A percentile compares a stretch with the other conserved stretches of the same genome.
Conservation (phyloP, 2,329 filamentous ascomycete genomes). For the Curvularia sp. region DNA sequence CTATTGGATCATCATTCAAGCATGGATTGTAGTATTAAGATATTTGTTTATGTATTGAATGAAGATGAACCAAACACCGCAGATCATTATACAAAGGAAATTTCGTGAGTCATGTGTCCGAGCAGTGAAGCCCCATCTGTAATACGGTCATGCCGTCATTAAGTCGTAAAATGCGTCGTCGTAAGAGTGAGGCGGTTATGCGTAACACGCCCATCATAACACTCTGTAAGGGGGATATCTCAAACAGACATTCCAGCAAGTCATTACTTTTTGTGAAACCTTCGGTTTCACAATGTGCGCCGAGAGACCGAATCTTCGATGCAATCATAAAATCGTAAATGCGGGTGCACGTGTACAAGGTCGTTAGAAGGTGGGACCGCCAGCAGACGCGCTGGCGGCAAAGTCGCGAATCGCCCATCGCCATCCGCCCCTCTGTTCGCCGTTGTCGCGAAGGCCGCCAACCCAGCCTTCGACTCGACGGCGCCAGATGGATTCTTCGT, state of each 20-base stretch:
- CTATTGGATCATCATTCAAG: not conserved
- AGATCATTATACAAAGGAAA: conserved; percentile 17
- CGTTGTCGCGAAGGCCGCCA: conserved; percentile 59
- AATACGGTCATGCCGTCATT: conserved; percentile 27
- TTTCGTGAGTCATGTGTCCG: conserved; percentile 21
- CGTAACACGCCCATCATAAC: conserved; percentile 43
- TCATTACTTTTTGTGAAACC: conserved; percentile 36
- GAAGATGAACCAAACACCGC: conserved; percentile 10
- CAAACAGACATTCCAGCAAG: conserved; percentile 33
- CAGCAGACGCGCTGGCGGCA: conserved; percentile 43
- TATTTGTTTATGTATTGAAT: conserved; percentile 10
- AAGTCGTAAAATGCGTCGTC: conserved; percentile 45
- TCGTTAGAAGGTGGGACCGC: conserved; percentile 27
- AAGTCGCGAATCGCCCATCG: conserved; percentile 73
- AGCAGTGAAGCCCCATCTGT: conserved; percentile 22
- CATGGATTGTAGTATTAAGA: conserved; percentile 13
- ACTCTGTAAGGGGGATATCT: conserved; percentile 44
- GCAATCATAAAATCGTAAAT: conserved; percentile 44
- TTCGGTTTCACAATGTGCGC: conserved; percentile 30
- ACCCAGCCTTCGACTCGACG: conserved; percentile 89
- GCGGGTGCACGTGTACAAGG: conserved; percentile 23
- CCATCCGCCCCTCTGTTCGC: conserved; percentile 63
- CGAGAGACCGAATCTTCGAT: conserved; percentile 33
- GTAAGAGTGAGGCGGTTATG: conserved; percentile 46
- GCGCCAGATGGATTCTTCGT: conserved; percentile 91